A percentile compares a stretch with the other conserved stretches of the same genome.
Evolutionary conservation across 805 yeast genomes (phyloP).

Genomic region (Debaryomyces hansenii): DNA sequence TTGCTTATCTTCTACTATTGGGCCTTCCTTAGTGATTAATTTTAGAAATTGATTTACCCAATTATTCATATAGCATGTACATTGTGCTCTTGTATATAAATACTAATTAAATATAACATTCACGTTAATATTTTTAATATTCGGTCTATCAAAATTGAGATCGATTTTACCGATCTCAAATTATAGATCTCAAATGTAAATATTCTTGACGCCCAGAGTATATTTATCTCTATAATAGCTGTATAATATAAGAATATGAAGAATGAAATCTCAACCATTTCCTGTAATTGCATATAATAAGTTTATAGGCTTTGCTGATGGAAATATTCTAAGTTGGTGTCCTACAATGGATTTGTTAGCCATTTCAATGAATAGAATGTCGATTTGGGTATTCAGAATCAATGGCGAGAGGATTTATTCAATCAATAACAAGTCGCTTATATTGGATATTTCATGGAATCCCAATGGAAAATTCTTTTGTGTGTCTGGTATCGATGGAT

Average conservation of each 20-base stretch:
- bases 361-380: slow-evolving; percentile 49
- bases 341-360: slow-evolving; percentile 56
- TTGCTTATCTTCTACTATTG: slow-evolving; percentile 65
- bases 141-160: too few species aligned
- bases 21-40: slow-evolving; percentile 74
- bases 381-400: slow-evolving; percentile 51
- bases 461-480: slow-evolving; percentile 43
- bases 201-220: neutral
- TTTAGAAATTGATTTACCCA: slow-evolving; percentile 17
- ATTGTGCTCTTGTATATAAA: slow-evolving; percentile 3
- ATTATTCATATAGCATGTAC: neutral
- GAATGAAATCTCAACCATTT: neutral
- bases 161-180: neutral
- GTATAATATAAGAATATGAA: neutral
- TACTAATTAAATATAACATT: neutral
- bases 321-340: slow-evolving; percentile 45
- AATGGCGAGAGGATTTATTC: slow-evolving; percentile 57
- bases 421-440: slow-evolving; percentile 34
- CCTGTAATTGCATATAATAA: slow-evolving; percentile 7
- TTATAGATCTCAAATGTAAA: neutral
- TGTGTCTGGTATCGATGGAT: slow-evolving; percentile 44
- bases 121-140: too few species aligned
- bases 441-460: slow-evolving; percentile 31
- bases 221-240: neutral
- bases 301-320: slow-evolving; percentile 32